Evolutionary conservation across 2,329 filamentous ascomycete species (phyloP), one percentile per base, ranked within the genome.

Genomic region (Eurotiales sp.): DNA sequence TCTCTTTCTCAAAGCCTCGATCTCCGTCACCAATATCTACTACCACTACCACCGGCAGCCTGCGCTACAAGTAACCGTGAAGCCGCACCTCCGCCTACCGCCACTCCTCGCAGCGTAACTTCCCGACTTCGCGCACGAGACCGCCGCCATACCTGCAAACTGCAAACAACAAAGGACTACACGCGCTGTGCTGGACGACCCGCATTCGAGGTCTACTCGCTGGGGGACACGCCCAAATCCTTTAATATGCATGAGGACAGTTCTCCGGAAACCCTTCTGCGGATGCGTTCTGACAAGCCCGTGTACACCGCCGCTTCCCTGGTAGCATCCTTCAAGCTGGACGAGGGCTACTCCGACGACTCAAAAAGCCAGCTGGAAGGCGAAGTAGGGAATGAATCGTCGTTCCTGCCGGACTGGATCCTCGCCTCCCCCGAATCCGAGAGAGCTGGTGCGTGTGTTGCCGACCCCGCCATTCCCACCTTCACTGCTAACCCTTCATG

Each of bases 271-370:
- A 50, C 58, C 49, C 54, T 60, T 29, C 51, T 62, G 41, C 59
- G 54, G 49, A 54, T 64, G 50, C 65, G 64, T 49, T 53, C 59
- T 46, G 58, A 56, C 23, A 61, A 58, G 46, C 14, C 51, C 46
- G 32, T 39, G 22, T 62, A 64, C 44, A 46, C 57, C 43, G 51
- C 65, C 42, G 60, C 59, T 14, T 64, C 65, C 56, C 55, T 66
- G 32, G 61, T 65, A n/a, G 58, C 64, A 15, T 61, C 80, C 27
- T 77, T 80, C 58, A 76, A 84, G 67, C 80, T 90, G 53, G 89
- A 95, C 72, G 90, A 95, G 72, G 90, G 90, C 62, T 95, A 93
- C 68, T 91, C 88, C 5, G 88, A 93, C 66, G 88, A 91, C 44
- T 81, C 78, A 2, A 70, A 75, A 55, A 82, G 70, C 52, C 71